A percentile compares a stretch with the other conserved stretches of the same genome.
phyloP scores from a whole-genome alignment of 805 yeast genomes.

The Saccharomycopsis vini region DNA sequence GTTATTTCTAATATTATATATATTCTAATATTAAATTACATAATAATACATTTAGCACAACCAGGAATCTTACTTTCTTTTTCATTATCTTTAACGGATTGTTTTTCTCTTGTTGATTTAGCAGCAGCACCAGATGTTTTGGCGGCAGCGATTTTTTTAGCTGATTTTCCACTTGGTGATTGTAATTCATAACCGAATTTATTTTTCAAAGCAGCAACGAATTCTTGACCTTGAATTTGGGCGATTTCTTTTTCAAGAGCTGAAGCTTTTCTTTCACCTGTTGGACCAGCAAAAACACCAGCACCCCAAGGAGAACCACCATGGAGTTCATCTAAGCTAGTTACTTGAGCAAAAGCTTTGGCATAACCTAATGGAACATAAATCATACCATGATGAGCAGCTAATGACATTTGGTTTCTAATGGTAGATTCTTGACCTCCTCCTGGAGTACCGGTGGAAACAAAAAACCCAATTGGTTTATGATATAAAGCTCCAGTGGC shows the following conservation, averaged over 20 bases:
- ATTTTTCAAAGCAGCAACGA: conserved; percentile 30
- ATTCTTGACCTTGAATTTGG: conserved; percentile 56
- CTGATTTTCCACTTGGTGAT: no score
- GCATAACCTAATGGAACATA: conserved; percentile 74
- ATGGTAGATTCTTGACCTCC: conserved; percentile 78
- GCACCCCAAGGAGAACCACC: conserved; percentile 89
- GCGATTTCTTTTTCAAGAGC: conserved; percentile 58
- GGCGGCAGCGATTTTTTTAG: no score
- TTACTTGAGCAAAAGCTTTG: conserved; percentile 42
- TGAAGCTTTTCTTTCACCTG: conserved; percentile 65
- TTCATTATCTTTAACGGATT: no score
- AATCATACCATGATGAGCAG: conserved; percentile 74
- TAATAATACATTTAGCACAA: no score
- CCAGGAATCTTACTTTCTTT: no score
- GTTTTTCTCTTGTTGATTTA: no score
- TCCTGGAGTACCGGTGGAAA: conserved; percentile 65
- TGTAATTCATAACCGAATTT: background rate
- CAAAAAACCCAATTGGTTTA: conserved; percentile 66
- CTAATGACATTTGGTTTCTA: conserved; percentile 51
- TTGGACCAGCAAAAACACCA: conserved; percentile 67
- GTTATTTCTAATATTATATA: no score
- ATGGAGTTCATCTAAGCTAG: conserved; percentile 54
- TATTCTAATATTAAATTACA: no score
- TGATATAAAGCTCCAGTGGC: conserved; percentile 63
- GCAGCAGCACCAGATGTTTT: no score